Evolutionary conservation across 257 asterid genomes (phyloP), one percentile per base, ranked within the genome.

Genomic region (Petunia axillaris): DNA sequence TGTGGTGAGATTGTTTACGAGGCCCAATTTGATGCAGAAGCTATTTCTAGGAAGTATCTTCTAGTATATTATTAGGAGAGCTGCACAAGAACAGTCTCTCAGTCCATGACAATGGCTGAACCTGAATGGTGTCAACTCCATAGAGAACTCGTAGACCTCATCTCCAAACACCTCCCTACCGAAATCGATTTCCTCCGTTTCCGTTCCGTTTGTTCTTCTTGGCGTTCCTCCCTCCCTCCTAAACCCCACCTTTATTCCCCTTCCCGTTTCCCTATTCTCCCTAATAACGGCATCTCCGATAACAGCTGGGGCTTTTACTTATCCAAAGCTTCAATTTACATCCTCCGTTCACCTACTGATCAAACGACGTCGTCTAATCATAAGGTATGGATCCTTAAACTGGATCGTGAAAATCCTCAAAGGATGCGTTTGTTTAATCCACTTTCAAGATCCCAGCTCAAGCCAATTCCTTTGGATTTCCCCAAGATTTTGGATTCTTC

Each of bases 101-200:
- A 16, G n/a, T 50, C 44, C 11, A 10, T 60, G 2, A 14, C 35
- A 71, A 93, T 93, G 97, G 95, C 89, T 65, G 93, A 93, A 77
- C 92, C 89, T 63, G 93, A 93, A 77, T 93, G 98, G 99, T 87
- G 92, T 52, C 88, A 83, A 6, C 94, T 95, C 50, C 98, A 98
- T 8, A 54, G 76, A 2, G 99, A 93, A 14, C 97, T 95, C 73
- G 82, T 93, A 64, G 81, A 92, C 84, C 88, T 87, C 75, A 85
- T 91, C 15, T 85, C 90, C 80, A 85, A 79, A 50, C 84, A 84
- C 81, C 90, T 95, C 74, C 80, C 85, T 41, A 81, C 95, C 9
- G 88, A 93, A n/a, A 81, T 81, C 63, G 98, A 93, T 82, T 70
- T 89, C 87, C 89, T 88, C 67, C 96, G 97, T 46, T 95, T 92